A percentile compares a stretch with the other conserved stretches of the same genome.
phyloP scores from a whole-genome alignment of 2,329 filamentous ascomycete species.

The Aspergillus sojae region DNA sequence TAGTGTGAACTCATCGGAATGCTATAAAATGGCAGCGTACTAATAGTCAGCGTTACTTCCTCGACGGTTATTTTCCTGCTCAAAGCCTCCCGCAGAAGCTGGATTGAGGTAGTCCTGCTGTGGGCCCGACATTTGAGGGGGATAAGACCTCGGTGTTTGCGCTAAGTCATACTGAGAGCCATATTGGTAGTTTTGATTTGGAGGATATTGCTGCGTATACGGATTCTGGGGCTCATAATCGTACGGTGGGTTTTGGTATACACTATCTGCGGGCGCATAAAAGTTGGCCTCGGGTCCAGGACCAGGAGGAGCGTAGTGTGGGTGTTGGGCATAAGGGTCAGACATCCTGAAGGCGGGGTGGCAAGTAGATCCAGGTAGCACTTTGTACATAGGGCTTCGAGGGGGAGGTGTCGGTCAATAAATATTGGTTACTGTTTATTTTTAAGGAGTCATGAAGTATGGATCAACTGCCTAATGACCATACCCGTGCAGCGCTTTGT shows the following conservation, averaged over 20 bases:
- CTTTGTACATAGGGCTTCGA: neutral
- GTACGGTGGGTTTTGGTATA: slow-evolving; percentile 24
- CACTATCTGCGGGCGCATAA: slow-evolving; percentile 28
- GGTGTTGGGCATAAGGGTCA: slow-evolving; percentile 53
- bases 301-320: slow-evolving; percentile 28
- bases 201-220: slow-evolving; percentile 14
- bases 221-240: slow-evolving; percentile 30
- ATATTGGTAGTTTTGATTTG: slow-evolving; percentile 10
- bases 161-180: slow-evolving; percentile 14
- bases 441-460: neutral
- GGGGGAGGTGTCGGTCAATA: neutral
- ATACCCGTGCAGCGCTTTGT: neutral
- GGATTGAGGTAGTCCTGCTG: slow-evolving; percentile 10
- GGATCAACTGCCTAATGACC: neutral
- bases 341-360: slow-evolving; percentile 46
- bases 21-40: slow-evolving; percentile 10
- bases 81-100: neutral
- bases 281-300: slow-evolving; percentile 22
- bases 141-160: slow-evolving; percentile 10
- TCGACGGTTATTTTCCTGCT: neutral
- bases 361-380: neutral
- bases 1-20: neutral
- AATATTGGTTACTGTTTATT: neutral
- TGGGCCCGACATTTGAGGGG: slow-evolving; percentile 11
- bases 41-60: slow-evolving; percentile 27